A percentile compares a stretch with the other conserved stretches of the same genome.
Conservation (phyloP, 2,329 filamentous ascomycete genomes). For the Fusarium verrucosum region DNA sequence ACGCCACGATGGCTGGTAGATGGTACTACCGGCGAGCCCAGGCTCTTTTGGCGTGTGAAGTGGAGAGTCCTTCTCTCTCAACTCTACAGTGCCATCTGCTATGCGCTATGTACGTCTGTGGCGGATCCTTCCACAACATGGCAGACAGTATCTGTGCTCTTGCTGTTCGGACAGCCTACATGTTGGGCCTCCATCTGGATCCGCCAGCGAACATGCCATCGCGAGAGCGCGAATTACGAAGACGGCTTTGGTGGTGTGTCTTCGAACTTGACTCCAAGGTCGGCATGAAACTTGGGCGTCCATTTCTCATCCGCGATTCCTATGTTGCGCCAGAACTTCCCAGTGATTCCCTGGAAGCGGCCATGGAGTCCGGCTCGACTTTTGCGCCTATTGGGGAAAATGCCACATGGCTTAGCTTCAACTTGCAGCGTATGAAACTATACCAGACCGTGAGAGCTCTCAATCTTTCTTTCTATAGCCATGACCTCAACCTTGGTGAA, state of each 20-base stretch:
- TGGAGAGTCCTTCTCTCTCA: conserved; percentile 9
- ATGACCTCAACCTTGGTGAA: neutral
- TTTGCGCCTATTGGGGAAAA: conserved; percentile 10
- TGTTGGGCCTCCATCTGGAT: conserved; percentile 6
- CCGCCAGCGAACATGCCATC: neutral
- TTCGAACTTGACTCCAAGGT: conserved; percentile 10
- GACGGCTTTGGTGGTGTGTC: conserved; percentile 17
- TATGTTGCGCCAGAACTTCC: neutral
- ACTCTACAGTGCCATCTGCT: conserved; percentile 11
- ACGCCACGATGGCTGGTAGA: conserved; percentile 7
- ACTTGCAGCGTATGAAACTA: neutral
- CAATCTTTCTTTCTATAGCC: neutral
- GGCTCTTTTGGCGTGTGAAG: conserved; percentile 5
- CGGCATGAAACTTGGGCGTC: conserved; percentile 8
- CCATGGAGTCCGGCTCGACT: conserved; percentile 9
- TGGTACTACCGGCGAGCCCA: conserved; percentile 22
- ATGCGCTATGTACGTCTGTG: conserved; percentile 1
- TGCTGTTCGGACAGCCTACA: conserved; percentile 15
- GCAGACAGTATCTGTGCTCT: conserved; percentile 6
- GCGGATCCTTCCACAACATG: conserved; percentile 18
- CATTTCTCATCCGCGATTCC: conserved; percentile 3
- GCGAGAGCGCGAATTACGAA: neutral
- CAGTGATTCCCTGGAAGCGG: neutral
- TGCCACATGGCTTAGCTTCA: conserved; percentile 11
- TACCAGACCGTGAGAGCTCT: neutral